These are phyloP conservation scores for Sherardia arvensis DNA, from an alignment of 257 asterid genomes.

Conservation along the genomic window DNA sequence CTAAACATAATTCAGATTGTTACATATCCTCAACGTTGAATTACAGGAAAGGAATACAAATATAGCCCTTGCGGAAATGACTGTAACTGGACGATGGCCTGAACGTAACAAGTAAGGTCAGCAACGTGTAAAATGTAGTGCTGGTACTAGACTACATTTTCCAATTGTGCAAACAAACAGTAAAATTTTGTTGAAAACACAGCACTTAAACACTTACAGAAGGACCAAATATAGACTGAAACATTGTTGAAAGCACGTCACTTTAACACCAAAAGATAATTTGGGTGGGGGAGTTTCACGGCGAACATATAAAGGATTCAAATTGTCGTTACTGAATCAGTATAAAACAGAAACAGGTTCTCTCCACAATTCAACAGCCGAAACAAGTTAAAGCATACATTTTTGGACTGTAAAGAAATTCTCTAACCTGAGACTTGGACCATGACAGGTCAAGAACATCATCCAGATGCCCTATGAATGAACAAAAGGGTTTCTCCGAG, in stretches of 20 bases:
- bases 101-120: not conserved
- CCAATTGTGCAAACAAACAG: not conserved
- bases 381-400: not conserved
- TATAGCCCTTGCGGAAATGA: not conserved
- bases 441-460: slow-evolving; percentile 94
- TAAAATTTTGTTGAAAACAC: not conserved
- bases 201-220: not conserved
- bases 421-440: slow-evolving; percentile 96
- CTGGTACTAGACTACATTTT: not conserved
- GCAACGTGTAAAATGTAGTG: not conserved
- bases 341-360: not conserved
- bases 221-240: not conserved
- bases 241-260: not conserved
- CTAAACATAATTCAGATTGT: not conserved
- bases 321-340: not conserved
- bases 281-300: too few species aligned
- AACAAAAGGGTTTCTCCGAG: slow-evolving; percentile 71
- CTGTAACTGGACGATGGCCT: not conserved
- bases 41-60: not conserved
- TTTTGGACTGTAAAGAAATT: slow-evolving; percentile 5
- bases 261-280: not conserved
- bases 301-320: too few species aligned
- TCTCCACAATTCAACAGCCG: not conserved
- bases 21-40: not conserved
- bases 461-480: slow-evolving; percentile 78